A percentile compares a stretch with the other conserved stretches of the same genome.
Evolutionary conservation across 2,329 filamentous ascomycete species (phyloP).

Genomic region (Colletotrichum tropicale): DNA sequence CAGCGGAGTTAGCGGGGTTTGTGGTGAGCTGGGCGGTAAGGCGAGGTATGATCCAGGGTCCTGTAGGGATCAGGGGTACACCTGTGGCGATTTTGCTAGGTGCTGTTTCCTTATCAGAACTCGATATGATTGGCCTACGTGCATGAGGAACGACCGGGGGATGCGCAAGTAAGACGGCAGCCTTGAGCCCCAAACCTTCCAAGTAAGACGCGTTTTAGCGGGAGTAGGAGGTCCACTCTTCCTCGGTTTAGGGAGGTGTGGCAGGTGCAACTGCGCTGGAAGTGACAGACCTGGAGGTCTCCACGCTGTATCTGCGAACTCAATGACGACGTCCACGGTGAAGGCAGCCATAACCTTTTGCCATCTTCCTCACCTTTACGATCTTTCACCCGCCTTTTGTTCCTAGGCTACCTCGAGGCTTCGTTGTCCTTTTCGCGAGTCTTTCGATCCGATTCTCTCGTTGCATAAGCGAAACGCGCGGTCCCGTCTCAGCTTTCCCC

Average conservation of each 20-base stretch:
- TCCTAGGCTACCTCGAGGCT: neutral
- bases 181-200: neutral
- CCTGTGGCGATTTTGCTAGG: neutral
- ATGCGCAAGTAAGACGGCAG: neutral
- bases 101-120: neutral
- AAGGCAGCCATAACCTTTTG: neutral
- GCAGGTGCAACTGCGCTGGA: neutral
- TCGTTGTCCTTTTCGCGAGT: neutral
- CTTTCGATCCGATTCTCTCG: neutral
- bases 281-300: neutral
- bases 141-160: neutral
- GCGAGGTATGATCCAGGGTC: neutral
- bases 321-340: neutral
- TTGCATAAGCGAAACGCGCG: slow-evolving; percentile 7
- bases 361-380: neutral
- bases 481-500: slow-evolving; percentile 2
- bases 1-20: neutral
- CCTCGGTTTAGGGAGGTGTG: neutral
- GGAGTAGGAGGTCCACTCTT: neutral
- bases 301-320: neutral
- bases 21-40: neutral
- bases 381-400: neutral
- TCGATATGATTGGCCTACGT: neutral
- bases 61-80: neutral
- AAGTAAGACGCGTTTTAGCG: neutral